Conservation (phyloP, 2,329 filamentous ascomycete genomes). For the Alternaria tenuissima region DNA sequence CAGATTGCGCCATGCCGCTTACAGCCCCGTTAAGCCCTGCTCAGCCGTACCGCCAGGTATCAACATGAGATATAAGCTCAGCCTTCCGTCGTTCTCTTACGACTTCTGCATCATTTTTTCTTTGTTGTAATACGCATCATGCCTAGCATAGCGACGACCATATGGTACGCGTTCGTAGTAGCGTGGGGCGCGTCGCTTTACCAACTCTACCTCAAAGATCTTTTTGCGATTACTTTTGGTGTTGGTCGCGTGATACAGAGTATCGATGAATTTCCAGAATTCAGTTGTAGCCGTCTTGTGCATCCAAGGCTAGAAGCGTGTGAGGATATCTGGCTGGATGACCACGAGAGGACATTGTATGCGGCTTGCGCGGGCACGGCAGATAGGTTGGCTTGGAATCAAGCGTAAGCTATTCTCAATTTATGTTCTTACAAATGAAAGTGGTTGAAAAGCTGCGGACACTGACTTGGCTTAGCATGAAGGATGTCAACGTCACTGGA, state of each 20-base stretch:
- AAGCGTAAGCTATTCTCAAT: slow-evolving; percentile 24
- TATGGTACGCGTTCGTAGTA: slow-evolving; percentile 34
- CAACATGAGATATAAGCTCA: slow-evolving; percentile 13
- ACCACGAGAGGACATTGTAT: slow-evolving; percentile 36
- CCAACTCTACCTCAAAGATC: slow-evolving; percentile 36
- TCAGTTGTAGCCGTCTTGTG: slow-evolving; percentile 31
- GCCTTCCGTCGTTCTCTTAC: not conserved
- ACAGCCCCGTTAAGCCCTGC: slow-evolving; percentile 5
- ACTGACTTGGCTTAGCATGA: slow-evolving; percentile 21
- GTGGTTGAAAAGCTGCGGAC: no score
- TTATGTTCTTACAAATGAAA: no score
- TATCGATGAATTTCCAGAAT: slow-evolving; percentile 40
- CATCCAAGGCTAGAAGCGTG: slow-evolving; percentile 39
- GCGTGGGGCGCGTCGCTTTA: slow-evolving; percentile 37
- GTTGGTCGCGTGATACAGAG: slow-evolving; percentile 36
- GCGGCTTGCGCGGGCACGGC: slow-evolving; percentile 40
- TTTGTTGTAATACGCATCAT: slow-evolving; percentile 7
- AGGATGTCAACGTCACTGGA: slow-evolving; percentile 31
- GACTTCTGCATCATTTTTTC: not conserved
- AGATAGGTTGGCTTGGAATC: slow-evolving; percentile 35
- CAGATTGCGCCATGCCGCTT: slow-evolving; percentile 2
- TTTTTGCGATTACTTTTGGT: slow-evolving; percentile 34
- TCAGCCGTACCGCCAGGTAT: slow-evolving; percentile 14
- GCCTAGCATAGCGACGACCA: slow-evolving; percentile 16
- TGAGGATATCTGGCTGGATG: slow-evolving; percentile 45